Base-by-base conservation (phyloP, 352 stramenopile species). In the Aphanomyces stellatus region DNA sequence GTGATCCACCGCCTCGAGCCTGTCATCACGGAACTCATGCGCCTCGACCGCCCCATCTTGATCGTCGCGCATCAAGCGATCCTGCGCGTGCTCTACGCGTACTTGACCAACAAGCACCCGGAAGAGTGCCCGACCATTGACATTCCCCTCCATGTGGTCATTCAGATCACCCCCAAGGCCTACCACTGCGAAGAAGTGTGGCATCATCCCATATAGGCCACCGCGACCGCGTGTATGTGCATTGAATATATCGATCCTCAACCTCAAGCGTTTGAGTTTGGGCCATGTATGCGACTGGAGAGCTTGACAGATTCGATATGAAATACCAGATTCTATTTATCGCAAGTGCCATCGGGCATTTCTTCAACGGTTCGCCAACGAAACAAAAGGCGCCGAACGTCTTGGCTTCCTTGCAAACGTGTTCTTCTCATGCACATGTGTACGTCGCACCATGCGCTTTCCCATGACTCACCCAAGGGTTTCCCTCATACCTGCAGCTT, bases 11-110 rank as follows among this genome's bases (percentile, higher is more conserved):
- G 96, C 34, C 82, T 99, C 33, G 95, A 99, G 80, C 93, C 95
- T 3, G 87, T 99, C 40, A 97, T 98, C 71, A 96, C 96, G 56
- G 96, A 99, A 79, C 89, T 99, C 75, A 97, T 98, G 88, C 84
- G 95, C 17, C 96, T 95, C 53, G 83, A 96, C 51, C 90, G 97
- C 57, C 87, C 87, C 0, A 82, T 96, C 65, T 72, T 96, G 41
- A 97, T 99, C 71, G 85, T 99, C 4, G 92, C 87, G 42, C 95
- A 98, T 74, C 94, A 98, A 76, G 95, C 94, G 15, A 98, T 98
- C 69, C 76, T 98, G 48, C 86, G 95, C 25, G 94, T 98, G 59
- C 70, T 99, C 30, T 98, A 98, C 76, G 94, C 93, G 42, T 99
- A 99, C 79, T 88, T 98, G 67, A 98, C 96, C 70, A 97, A 97